Evolutionary conservation across 495 filamentous ascomycete species (phyloP), one percentile per base, ranked within the genome.

Genomic region (Tetracladium setigerum): DNA sequence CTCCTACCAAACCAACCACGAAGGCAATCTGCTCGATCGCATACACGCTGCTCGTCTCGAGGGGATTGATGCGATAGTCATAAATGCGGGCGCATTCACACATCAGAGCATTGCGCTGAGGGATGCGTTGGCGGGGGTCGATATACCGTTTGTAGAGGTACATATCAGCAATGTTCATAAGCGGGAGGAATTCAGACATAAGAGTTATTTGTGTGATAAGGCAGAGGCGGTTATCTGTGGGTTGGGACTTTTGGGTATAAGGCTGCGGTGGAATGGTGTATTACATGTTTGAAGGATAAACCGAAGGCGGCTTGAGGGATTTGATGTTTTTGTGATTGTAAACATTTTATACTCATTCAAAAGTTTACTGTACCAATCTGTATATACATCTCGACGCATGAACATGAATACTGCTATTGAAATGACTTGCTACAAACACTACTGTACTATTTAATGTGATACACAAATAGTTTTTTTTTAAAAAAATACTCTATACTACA

Each of bases 161-260:
- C 83, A 88, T 62, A 73, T 84, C 42, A 78, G 64, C 36, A 86
- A 87, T 62, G 72, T 86, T 7, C 80, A 88, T 62, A 73, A 72
- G 41, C 60, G 83, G 10, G 82, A 85, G 67, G 52, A 68, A 8
- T 87, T 69, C 52, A 67, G 82, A 47, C 69, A 78, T 47, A 77
- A 83, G 37, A 81, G 77, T 45, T 86, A 79, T 54, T 69, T 87
- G 34, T 79, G 75, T 54, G 83, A 88, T 62, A 86, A 83, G 66
- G 83, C 83, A 11, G 69, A 71, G 38, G 82, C 73, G 0, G 73
- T 84, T 32, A 78, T 87, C 53, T 81, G 78, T 49, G 83, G 83
- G 0, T 55, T 87, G 62, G 83, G 0, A 71, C 72, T 31, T 79
- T 72, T 64, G 83, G 83, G 48, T 87, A 87, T 62, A 77, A 70